Evolutionary conservation across 768 basidiomycete genomes (phyloP).

Genomic region (Suillus cothurnatus): DNA sequence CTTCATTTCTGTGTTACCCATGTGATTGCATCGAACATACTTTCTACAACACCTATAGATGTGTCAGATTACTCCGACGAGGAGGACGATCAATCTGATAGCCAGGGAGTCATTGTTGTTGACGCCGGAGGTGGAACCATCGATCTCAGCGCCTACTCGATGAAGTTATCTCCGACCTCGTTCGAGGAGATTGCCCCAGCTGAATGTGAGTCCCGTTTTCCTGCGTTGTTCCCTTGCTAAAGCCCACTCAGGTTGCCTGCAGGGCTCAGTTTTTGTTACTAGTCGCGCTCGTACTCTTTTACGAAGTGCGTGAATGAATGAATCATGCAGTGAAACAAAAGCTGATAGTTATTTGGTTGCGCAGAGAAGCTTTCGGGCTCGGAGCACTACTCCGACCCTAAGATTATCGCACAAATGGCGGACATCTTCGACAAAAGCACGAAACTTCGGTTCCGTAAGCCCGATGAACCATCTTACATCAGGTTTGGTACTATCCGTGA

Average conservation of each 20-base stretch:
- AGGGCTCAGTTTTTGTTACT: constrained; percentile 41
- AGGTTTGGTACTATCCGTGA: constrained; percentile 41
- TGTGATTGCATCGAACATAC: constrained; percentile 37
- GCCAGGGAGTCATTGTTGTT: constrained; percentile 41
- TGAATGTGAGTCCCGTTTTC: constrained; percentile 24
- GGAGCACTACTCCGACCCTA: constrained; percentile 22
- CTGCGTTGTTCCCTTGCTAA: background rate
- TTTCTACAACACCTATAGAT: constrained; percentile 13
- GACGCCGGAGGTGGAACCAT: constrained; percentile 49
- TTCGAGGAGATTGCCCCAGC: constrained; percentile 40
- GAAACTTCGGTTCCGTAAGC: constrained; percentile 42
- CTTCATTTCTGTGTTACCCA: constrained; percentile 43
- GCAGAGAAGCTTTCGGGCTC: constrained; percentile 34
- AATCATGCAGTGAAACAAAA: background rate
- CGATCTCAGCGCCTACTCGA: constrained; percentile 40
- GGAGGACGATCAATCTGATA: constrained; percentile 24
- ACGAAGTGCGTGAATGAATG: constrained; percentile 19
- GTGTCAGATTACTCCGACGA: constrained; percentile 6
- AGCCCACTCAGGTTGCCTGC: constrained; percentile 33
- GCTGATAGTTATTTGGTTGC: background rate
- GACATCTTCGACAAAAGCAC: constrained; percentile 37
- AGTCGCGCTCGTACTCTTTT: constrained; percentile 30
- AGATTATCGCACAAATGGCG: constrained; percentile 35
- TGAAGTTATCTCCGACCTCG: constrained; percentile 21
- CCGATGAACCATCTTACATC: constrained; percentile 35